Conservation (phyloP, 805 yeast species). For the Candida germanica region DNA sequence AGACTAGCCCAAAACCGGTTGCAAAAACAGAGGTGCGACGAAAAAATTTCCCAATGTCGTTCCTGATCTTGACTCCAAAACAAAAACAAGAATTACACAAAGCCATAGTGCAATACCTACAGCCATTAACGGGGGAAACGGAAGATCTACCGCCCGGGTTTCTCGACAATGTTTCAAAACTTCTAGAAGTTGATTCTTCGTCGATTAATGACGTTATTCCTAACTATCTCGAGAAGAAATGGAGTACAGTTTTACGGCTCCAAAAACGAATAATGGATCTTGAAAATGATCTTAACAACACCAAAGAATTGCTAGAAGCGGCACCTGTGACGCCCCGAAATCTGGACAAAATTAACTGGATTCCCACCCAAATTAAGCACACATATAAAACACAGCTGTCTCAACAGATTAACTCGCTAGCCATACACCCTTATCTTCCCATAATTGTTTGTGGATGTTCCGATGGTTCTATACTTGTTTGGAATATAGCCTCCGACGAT, state of each 20-base stretch:
- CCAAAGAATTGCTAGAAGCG: constrained; percentile 45
- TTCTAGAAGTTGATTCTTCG: constrained; percentile 11
- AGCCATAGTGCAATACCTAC: constrained; percentile 49
- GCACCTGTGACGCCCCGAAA: constrained; percentile 11
- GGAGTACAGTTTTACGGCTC: constrained; percentile 80
- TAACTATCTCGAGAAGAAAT: constrained; percentile 66
- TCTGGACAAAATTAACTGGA: constrained; percentile 49
- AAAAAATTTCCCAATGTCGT: too few species aligned
- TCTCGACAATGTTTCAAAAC: constrained; percentile 9
- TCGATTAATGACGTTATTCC: constrained; percentile 23
- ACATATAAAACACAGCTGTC: constrained; percentile 50
- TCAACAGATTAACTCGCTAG: constrained; percentile 57
- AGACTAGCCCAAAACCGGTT: too few species aligned
- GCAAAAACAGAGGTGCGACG: too few species aligned
- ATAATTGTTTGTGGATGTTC: constrained; percentile 61
- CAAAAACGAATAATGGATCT: constrained; percentile 71
- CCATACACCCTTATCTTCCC: constrained; percentile 75
- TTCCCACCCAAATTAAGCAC: constrained; percentile 50
- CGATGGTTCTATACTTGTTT: constrained; percentile 69
- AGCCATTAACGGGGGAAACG: constrained; percentile 23
- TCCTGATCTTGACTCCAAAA: constrained; percentile 32
- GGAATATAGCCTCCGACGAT: constrained; percentile 61
- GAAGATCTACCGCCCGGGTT: constrained; percentile 15
- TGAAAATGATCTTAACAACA: constrained; percentile 53
- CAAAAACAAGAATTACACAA: constrained; percentile 47